phyloP scores from a whole-genome alignment of 148 eudicot genomes.

The Tetragonia tetragonoides region DNA sequence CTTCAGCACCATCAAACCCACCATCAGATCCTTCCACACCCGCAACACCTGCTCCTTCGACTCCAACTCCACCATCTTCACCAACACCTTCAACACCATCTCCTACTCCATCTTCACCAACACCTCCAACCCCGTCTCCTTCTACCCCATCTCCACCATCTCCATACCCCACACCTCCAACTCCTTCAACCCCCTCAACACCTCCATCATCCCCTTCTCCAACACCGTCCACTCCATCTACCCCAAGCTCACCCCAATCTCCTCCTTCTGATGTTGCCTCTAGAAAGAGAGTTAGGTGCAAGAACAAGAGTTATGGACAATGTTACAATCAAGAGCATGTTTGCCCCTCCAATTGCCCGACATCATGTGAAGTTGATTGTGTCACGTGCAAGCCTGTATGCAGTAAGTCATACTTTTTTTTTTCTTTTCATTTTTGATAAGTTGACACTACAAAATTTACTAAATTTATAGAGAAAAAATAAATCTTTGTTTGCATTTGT shows the following conservation, averaged over 20 bases:
- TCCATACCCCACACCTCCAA: too few relatives aligned
- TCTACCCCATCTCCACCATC: slow-evolving; percentile 3
- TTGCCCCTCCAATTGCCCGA: slow-evolving; percentile 39
- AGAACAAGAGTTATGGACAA: slow-evolving; percentile 22
- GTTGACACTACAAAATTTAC: too few relatives aligned
- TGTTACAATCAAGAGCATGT: slow-evolving; percentile 35
- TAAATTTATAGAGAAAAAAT: too few relatives aligned
- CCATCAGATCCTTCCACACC: slow-evolving; percentile 1
- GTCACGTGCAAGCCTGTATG: slow-evolving; percentile 41
- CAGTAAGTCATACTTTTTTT: slow-evolving; percentile 25
- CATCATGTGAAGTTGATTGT: slow-evolving; percentile 42
- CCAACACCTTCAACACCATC: slow-evolving; percentile 3
- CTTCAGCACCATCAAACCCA: neutral
- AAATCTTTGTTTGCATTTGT: too few relatives aligned
- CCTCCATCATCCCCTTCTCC: too few relatives aligned
- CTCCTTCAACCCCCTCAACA: too few relatives aligned
- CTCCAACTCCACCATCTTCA: slow-evolving; percentile 15
- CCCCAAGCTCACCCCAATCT: neutral
- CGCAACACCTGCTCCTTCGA: neutral
- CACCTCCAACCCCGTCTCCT: slow-evolving; percentile 16
- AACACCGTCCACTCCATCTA: too few relatives aligned
- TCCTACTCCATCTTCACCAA: neutral
- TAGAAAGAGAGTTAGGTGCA: slow-evolving; percentile 37
- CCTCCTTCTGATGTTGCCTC: slow-evolving; percentile 21
- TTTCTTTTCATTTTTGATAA: neutral